Percentiles rank a stretch among this genome's conserved stretches.
These are phyloP conservation scores for Magnaporthiopsis incrustans DNA, from an alignment of 2,329 filamentous ascomycete species.

Conservation along the genomic window DNA sequence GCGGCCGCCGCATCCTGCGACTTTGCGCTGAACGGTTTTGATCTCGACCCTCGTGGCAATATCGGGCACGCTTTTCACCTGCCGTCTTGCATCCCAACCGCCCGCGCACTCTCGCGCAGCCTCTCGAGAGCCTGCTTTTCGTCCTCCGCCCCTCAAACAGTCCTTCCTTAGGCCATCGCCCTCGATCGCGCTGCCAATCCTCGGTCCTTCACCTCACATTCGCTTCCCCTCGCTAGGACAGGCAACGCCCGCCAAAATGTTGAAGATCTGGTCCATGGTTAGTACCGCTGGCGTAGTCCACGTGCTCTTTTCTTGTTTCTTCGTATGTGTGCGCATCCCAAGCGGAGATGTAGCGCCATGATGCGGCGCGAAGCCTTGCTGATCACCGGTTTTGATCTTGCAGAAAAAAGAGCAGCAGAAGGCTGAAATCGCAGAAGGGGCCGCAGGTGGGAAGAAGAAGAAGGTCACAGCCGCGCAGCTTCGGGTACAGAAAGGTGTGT, in stretches of 20 bases:
- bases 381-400: conserved; percentile 13
- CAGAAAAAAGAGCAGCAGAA: conserved; percentile 97
- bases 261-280: conserved; percentile 99
- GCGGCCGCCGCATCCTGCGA: background rate
- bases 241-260: conserved; percentile 55
- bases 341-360: background rate
- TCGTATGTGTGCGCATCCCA: background rate
- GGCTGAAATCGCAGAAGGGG: conserved; percentile 72
- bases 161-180: background rate
- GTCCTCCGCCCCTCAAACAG: background rate
- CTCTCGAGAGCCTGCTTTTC: background rate
- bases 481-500: conserved; percentile 84
- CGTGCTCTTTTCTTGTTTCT: too few species aligned
- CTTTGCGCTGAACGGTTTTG: background rate
- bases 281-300: background rate
- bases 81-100: background rate
- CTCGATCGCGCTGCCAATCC: background rate
- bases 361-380: background rate
- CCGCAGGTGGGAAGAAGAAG: conserved; percentile 78
- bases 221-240: background rate
- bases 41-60: background rate
- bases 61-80: background rate
- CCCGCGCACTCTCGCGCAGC: background rate
- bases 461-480: conserved; percentile 96
- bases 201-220: conserved; percentile 1